phyloP scores from a whole-genome alignment of 495 filamentous ascomycete genomes.

The Annulohypoxylon stygium region DNA sequence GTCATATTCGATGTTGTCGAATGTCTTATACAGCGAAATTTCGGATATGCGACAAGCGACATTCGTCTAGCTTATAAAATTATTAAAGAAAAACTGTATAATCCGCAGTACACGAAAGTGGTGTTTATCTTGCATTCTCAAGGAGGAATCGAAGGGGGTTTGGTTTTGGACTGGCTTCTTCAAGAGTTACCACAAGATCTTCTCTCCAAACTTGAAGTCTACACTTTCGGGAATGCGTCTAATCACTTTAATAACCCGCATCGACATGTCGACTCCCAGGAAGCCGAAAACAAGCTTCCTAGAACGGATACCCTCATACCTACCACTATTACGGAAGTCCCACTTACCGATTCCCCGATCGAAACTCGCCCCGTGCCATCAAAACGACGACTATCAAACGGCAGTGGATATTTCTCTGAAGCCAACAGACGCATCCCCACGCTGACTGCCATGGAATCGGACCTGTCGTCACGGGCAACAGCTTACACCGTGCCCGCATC shows the following conservation, averaged over 20 bases:
- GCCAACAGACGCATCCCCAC: slow-evolving; percentile 17
- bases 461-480: slow-evolving; percentile 19
- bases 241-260: slow-evolving; percentile 91
- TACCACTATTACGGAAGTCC: slow-evolving; percentile 33
- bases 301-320: slow-evolving; percentile 19
- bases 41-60: slow-evolving; percentile 78
- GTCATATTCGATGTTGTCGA: slow-evolving; percentile 81
- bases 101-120: slow-evolving; percentile 74
- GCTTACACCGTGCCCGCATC: slow-evolving; percentile 32
- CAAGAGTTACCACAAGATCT: slow-evolving; percentile 77
- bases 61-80: slow-evolving; percentile 69
- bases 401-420: slow-evolving; percentile 28
- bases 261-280: slow-evolving; percentile 53
- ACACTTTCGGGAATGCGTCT: slow-evolving; percentile 86
- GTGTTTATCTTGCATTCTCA: slow-evolving; percentile 85
- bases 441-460: slow-evolving; percentile 30
- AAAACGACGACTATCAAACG: slow-evolving; percentile 32
- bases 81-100: slow-evolving; percentile 70
- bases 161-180: slow-evolving; percentile 84
- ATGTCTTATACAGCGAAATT: slow-evolving; percentile 81
- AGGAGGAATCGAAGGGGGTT: slow-evolving; percentile 80
- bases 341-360: slow-evolving; percentile 46
- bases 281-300: slow-evolving; percentile 43
- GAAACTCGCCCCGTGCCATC: slow-evolving; percentile 34
- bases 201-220: slow-evolving; percentile 80